These are phyloP conservation scores for Metarhizium robertsii DNA, from an alignment of 2,329 filamentous ascomycete species.

Conservation along the genomic window DNA sequence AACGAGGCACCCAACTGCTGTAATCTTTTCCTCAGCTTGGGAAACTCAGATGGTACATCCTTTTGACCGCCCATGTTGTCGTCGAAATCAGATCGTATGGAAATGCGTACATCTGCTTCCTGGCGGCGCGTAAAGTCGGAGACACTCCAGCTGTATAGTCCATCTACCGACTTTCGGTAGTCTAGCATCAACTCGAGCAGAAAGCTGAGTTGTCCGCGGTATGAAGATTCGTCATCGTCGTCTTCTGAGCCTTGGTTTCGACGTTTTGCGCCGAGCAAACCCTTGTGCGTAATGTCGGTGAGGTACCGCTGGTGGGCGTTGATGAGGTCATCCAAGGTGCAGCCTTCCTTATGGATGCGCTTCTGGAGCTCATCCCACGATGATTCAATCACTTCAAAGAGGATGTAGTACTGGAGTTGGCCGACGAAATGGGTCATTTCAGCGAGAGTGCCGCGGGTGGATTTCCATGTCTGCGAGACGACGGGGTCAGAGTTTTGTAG, in stretches of 20 bases:
- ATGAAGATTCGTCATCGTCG: slow-evolving; percentile 68
- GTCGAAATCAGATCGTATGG: slow-evolving; percentile 34
- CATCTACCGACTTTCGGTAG: slow-evolving; percentile 89
- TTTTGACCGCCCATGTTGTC: slow-evolving; percentile 28
- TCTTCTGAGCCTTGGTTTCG: slow-evolving; percentile 35
- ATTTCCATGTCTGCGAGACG: slow-evolving; percentile 78
- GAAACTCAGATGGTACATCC: slow-evolving; percentile 57
- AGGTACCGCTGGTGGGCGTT: slow-evolving; percentile 85
- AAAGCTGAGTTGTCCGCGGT: slow-evolving; percentile 85
- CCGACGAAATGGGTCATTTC: slow-evolving; percentile 99
- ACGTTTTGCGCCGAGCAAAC: slow-evolving; percentile 68
- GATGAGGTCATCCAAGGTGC: slow-evolving; percentile 91
- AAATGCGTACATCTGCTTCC: slow-evolving; percentile 67
- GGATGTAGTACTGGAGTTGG: slow-evolving; percentile 95
- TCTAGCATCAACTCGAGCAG: slow-evolving; percentile 88
- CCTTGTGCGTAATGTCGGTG: slow-evolving; percentile 91
- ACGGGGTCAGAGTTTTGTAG: slow-evolving; percentile 62
- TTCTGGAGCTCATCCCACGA: slow-evolving; percentile 88
- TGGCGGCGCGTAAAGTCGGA: slow-evolving; percentile 91
- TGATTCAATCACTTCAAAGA: slow-evolving; percentile 96
- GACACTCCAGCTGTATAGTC: slow-evolving; percentile 88
- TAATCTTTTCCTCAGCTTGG: slow-evolving; percentile 65
- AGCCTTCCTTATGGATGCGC: slow-evolving; percentile 73
- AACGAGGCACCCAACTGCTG: slow-evolving; percentile 67
- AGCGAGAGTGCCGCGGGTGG: slow-evolving; percentile 75